These are phyloP conservation scores for Cylindrotheca closterium DNA, from an alignment of 108 stramenopile genomes.

Conservation along the genomic window DNA sequence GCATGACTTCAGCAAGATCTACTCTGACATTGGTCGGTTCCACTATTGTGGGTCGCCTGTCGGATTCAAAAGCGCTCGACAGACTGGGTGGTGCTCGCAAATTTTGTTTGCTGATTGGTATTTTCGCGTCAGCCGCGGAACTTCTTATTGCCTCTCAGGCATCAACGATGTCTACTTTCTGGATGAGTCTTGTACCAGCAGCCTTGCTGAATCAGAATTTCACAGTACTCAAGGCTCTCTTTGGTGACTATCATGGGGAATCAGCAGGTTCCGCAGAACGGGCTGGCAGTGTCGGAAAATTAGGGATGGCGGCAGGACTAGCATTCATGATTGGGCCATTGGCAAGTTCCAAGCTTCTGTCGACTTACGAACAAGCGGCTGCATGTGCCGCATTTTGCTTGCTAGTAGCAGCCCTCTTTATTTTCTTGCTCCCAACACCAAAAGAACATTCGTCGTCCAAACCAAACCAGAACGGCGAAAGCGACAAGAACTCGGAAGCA, in stretches of 20 bases:
- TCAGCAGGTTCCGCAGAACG: slow-evolving; percentile 43
- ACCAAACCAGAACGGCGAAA: background rate
- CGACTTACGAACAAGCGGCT: slow-evolving; percentile 52
- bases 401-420: slow-evolving; percentile 36
- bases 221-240: slow-evolving; percentile 68
- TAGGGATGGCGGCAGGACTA: slow-evolving; percentile 84
- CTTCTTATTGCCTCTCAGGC: slow-evolving; percentile 35
- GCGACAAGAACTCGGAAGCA: background rate
- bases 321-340: slow-evolving; percentile 84
- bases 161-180: slow-evolving; percentile 48
- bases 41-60: slow-evolving; percentile 64
- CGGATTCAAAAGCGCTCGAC: slow-evolving; percentile 43
- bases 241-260: slow-evolving; percentile 66
- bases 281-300: slow-evolving; percentile 64
- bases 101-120: slow-evolving; percentile 60
- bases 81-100: slow-evolving; percentile 44
- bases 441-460: slow-evolving; percentile 7
- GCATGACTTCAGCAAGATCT: slow-evolving; percentile 73
- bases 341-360: slow-evolving; percentile 37
- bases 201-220: slow-evolving; percentile 82
- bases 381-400: slow-evolving; percentile 44
- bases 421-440: slow-evolving; percentile 33
- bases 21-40: slow-evolving; percentile 64
- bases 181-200: slow-evolving; percentile 71
- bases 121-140: slow-evolving; percentile 49